Evolutionary conservation across 1,139 yeast species (phyloP), one percentile per base, ranked within the genome.

Genomic region (Chernovozyma sophiae-reginae): DNA sequence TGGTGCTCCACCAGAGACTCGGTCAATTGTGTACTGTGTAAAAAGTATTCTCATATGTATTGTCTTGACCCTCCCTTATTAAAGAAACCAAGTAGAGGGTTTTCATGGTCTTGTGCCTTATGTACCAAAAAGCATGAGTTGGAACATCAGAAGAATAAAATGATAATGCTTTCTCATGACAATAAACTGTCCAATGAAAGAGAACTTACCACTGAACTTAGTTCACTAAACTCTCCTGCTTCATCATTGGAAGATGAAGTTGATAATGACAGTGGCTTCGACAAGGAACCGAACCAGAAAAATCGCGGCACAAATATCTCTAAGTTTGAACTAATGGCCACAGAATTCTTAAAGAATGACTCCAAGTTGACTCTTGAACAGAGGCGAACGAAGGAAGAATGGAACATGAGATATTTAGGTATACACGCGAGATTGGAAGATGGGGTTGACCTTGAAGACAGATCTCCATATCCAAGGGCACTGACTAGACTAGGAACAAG

Each of bases 81-180:
- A 37, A 76, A 77, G 47, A 86, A 86, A 49, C 97, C 96, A 0
- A 81, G 87, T 33, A 65, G 95, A 40, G 96, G 96, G 1, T 85
- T 87, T 54, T 86, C 89, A 5, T 90, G 97, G 97, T 74, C 89
- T n/a, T 90, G 97, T 67, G 92, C 87, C 18, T 57, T 67, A 3
- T 89, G 97, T 60, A 72, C 85, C 15, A 76, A 74, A 47, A 67
- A 54, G 26, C 63, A 59, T 38, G 55, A 60, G 23, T 43, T 54
- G 19, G 58, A 56, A 36, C 55, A 57, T 37, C 60, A 61, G 36
- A 51, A 49, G 35, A 60, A 56, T 33, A 37, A 57, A 25, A 58
- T 62, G 39, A 43, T 69, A 37, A 70, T 70, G 75, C 56, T 70
- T 31, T 62, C 71, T 10, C 64, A 64, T 39, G 74, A 69, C 42